Base-by-base conservation (phyloP, 768 basidiomycete species). In the Trametes punicea region DNA sequence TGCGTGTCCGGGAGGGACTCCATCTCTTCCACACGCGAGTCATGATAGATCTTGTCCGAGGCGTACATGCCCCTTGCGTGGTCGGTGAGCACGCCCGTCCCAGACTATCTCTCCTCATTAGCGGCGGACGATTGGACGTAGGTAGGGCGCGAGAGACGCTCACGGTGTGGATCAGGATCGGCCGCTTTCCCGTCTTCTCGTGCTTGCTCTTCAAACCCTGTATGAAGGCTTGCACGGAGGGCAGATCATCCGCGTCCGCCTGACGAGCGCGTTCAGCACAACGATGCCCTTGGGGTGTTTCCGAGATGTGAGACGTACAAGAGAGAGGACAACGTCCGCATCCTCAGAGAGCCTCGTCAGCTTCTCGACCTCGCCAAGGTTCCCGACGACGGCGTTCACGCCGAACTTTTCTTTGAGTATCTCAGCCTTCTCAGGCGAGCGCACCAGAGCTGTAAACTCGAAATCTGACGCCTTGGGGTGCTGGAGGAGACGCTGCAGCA, bases 131-230 rank as follows among this genome's bases (percentile, higher is more conserved):
- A 31, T 49, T 23, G 27, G 26, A 26, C 23, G 18, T 18, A 4
- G n/a, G 38, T 36, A 15, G 23, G 25, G 38, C 11, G 29, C 15
- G 13, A 0, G 2, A 16, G 13, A n/a, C 2, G 66, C 82, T 56
- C 62, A 83, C 86, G 0, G 84, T 85, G 60, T 88, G 82, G 15
- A 88, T 85, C 7, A 81, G 71, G 49, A 75, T 72, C 4, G 82
- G 75, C 1, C 65, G 61, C 1, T 64, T 68, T 1, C 79, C 77
- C 0, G 77, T 79, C 18, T 54, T 62, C 34, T 73, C 69, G 47
- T 75, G 65, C 16, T 73, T 68, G 58, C 71, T 76, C 69, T 78
- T 81, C 62, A 81, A 54, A 1, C 87, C 85, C 7, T 64, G 71
- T 49, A 88, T 65, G 15, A 79, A 76, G 0, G 81, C 78, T 36